Base-by-base conservation (phyloP, 1,139 yeast genomes). In the Kluyveromyces sp. region DNA sequence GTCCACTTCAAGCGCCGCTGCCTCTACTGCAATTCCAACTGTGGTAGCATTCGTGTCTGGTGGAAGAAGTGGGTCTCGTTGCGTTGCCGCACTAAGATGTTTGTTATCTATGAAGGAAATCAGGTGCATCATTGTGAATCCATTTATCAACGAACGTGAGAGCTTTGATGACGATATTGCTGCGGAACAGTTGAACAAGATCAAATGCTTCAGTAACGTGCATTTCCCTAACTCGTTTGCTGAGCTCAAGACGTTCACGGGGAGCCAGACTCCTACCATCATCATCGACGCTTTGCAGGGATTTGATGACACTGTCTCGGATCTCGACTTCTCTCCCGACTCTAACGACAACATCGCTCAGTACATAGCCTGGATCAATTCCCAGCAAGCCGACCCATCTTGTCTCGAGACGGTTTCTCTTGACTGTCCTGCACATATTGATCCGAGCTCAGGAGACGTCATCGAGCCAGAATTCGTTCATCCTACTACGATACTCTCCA, bases 251-350 rank as follows among this genome's bases (percentile, higher is more conserved):
- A 65, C 64, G 13, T 55, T 67, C 13, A 57, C 70, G 19, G 54
- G 51, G 6, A 75, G 74, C 15, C 28, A 38, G n/a, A 11, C 36
- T 12, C 36, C 41, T 8, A 8, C 41, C 18, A 68, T 87, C 44
- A 74, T 87, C 12, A 58, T 87, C 28, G 96, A 87, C 61, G 94
- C 88, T 0, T 68, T 87, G 52, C 88, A 85, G 61, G 95, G 95
- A 1, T 84, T 78, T 52, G 94, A 85, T 55, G 77, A 78, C 38
- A 84, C 78, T 47, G 64, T 86, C 42, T 50, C 55, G 11, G 76
- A 72, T 48, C 56, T 74, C 65, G 42, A 77, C 73, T 41, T 82
- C 77, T 58, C 65, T n/a, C 55, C 41, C 12, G 33, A 31, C 36
- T 26, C 49, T 9, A 45, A 47, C 33, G 44, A 48, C 32, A 38